Conservation (phyloP, 2,329 filamentous ascomycete genomes). For the Apiospora sp. region DNA sequence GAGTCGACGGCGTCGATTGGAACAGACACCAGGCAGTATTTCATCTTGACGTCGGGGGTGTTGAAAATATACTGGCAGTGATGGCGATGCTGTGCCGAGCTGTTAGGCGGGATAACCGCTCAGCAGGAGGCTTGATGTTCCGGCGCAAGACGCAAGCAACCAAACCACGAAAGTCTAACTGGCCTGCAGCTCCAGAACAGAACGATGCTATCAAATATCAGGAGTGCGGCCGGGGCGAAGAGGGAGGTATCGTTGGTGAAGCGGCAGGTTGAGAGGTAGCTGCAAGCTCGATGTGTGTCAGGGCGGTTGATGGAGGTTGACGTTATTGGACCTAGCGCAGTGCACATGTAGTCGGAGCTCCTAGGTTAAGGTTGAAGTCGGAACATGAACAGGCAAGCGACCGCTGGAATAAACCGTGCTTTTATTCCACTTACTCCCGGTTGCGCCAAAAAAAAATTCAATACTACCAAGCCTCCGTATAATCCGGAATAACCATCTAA, state of each 20-base stretch:
- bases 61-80: slow-evolving; percentile 6
- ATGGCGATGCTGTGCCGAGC: slow-evolving; percentile 1
- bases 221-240: neutral
- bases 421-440: too few relatives aligned
- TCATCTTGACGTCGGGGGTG: slow-evolving; percentile 42
- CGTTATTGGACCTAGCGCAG: slow-evolving; percentile 17
- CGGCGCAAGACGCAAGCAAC: slow-evolving; percentile 6
- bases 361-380: neutral
- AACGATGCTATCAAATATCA: neutral
- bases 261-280: neutral
- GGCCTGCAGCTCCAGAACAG: slow-evolving; percentile 1
- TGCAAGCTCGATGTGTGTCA: neutral
- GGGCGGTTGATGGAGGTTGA: slow-evolving; percentile 17
- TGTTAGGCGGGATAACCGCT: slow-evolving; percentile 18
- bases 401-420: too few relatives aligned
- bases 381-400: too few relatives aligned
- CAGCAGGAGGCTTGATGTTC: slow-evolving; percentile 8
- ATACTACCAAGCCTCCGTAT: too few relatives aligned
- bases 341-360: neutral
- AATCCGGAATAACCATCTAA: too few relatives aligned
- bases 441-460: too few relatives aligned
- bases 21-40: slow-evolving; percentile 89
- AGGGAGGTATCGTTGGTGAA: slow-evolving; percentile 3
- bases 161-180: neutral
- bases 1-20: slow-evolving; percentile 87